Percentiles rank a stretch among this genome's conserved stretches.
Conservation (phyloP, 1,139 yeast genomes). For the Chernovozyma aurita region DNA sequence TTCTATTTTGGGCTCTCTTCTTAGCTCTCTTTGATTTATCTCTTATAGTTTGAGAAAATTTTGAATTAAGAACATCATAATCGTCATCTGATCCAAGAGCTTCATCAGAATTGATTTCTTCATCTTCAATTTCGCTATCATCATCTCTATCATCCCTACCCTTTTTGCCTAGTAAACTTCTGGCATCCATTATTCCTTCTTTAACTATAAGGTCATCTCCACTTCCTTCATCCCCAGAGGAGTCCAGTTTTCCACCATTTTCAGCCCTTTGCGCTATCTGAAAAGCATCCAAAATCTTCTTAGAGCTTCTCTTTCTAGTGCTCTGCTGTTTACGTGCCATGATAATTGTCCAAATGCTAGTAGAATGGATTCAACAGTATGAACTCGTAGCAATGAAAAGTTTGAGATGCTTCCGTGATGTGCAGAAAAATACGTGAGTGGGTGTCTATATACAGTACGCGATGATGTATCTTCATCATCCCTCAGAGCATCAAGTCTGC, state of each 20-base stretch:
- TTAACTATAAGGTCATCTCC: conserved; percentile 21
- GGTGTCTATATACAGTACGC: neutral
- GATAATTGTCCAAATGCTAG: no score
- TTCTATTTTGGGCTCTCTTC: conserved; percentile 19
- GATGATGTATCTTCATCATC: no score
- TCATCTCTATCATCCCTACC: conserved; percentile 17
- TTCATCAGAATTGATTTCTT: conserved; percentile 72
- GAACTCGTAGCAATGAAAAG: no score
- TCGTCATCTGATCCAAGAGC: conserved; percentile 77
- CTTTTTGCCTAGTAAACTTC: conserved; percentile 24
- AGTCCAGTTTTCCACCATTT: conserved; percentile 18
- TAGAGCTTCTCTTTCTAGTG: conserved; percentile 26
- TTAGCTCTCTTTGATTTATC: conserved; percentile 43
- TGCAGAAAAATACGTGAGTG: neutral
- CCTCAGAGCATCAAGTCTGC: no score
- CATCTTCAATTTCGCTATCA: conserved; percentile 48
- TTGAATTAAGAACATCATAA: conserved; percentile 60
- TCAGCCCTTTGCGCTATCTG: conserved; percentile 44
- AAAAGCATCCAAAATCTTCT: conserved; percentile 41
- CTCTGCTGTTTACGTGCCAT: conserved; percentile 18
- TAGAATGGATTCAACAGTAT: no score
- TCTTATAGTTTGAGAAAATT: conserved; percentile 64
- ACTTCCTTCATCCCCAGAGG: conserved; percentile 14
- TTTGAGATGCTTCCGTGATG: neutral
- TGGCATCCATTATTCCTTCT: conserved; percentile 43